Percentiles rank a stretch among this genome's conserved stretches.
phyloP scores from a whole-genome alignment of 257 asterid genomes.

The Nicotiana undulata region DNA sequence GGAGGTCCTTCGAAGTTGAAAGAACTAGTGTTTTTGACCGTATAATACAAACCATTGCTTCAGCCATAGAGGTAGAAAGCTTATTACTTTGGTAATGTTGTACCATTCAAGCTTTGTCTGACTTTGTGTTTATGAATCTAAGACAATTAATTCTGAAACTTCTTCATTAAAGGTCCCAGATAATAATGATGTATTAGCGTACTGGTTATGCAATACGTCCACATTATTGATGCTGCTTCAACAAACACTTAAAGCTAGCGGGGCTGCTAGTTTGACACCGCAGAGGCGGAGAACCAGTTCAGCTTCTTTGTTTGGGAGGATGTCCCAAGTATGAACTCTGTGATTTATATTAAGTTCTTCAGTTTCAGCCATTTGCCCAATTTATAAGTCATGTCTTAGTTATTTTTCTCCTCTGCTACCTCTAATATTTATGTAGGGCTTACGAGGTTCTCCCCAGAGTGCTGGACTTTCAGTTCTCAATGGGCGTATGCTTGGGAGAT shows the following conservation, averaged over 20 bases:
- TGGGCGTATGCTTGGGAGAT: conserved; percentile 77
- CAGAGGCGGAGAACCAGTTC: conserved; percentile 91
- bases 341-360: conserved; percentile 13
- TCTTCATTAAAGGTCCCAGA: conserved; percentile 56
- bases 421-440: conserved; percentile 45
- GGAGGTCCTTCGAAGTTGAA: conserved; percentile 99
- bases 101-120: neutral
- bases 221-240: conserved; percentile 93
- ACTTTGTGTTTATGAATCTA: neutral
- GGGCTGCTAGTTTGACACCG: conserved; percentile 95
- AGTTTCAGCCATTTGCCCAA: conserved; percentile 9
- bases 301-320: conserved; percentile 95
- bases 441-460: conserved; percentile 92
- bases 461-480: conserved; percentile 80
- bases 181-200: conserved; percentile 74
- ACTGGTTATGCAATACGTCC: conserved; percentile 93
- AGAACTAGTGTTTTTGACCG: conserved; percentile 94
- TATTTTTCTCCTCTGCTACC: conserved; percentile 10
- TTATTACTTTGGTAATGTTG: neutral
- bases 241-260: conserved; percentile 97
- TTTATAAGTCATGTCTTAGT: conserved; percentile 11
- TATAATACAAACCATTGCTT: conserved; percentile 75
- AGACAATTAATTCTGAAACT: conserved; percentile 16
- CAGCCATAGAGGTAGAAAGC: conserved; percentile 70
- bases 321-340: conserved; percentile 71